These are phyloP conservation scores for Galium porrigens DNA, from an alignment of 305 asterid genomes.

Conservation along the genomic window DNA sequence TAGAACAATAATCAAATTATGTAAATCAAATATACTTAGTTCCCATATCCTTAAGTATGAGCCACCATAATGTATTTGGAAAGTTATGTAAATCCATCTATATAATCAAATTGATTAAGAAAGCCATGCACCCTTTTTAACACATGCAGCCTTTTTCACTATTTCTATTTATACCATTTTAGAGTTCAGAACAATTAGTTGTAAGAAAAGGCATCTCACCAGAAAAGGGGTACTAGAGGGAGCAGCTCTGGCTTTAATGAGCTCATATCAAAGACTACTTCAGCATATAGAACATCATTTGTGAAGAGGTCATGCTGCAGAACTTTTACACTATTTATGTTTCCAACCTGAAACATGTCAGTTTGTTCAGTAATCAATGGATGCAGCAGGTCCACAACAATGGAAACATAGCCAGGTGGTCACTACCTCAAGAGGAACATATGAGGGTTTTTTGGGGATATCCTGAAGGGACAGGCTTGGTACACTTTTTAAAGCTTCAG, in stretches of 20 bases:
- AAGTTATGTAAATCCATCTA: neutral
- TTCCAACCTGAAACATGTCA: slow-evolving; percentile 49
- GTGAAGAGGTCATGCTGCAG: slow-evolving; percentile 85
- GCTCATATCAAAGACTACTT: slow-evolving; percentile 84
- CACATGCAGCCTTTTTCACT: neutral
- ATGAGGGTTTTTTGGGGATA: slow-evolving; percentile 75
- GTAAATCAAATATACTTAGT: slow-evolving; percentile 80
- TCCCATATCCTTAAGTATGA: slow-evolving; percentile 69
- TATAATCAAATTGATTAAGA: neutral
- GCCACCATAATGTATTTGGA: neutral
- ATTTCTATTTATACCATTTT: slow-evolving; percentile 1
- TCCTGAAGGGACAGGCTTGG: slow-evolving; percentile 80
- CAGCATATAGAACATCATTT: slow-evolving; percentile 91
- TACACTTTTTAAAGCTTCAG: slow-evolving; percentile 82
- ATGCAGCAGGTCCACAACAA: slow-evolving; percentile 12
- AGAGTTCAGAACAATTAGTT: neutral
- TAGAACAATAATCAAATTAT: slow-evolving; percentile 29
- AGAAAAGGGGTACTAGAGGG: slow-evolving; percentile 89
- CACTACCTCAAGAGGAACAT: slow-evolving; percentile 75
- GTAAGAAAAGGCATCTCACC: slow-evolving; percentile 42
- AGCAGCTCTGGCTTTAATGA: slow-evolving; percentile 78
- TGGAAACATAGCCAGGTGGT: slow-evolving; percentile 14
- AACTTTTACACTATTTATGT: slow-evolving; percentile 58
- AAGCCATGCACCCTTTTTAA: neutral
- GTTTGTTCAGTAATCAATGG: slow-evolving; percentile 14